Evolutionary conservation across 768 basidiomycete genomes (phyloP).

Genomic region (Pluteus cervinus): DNA sequence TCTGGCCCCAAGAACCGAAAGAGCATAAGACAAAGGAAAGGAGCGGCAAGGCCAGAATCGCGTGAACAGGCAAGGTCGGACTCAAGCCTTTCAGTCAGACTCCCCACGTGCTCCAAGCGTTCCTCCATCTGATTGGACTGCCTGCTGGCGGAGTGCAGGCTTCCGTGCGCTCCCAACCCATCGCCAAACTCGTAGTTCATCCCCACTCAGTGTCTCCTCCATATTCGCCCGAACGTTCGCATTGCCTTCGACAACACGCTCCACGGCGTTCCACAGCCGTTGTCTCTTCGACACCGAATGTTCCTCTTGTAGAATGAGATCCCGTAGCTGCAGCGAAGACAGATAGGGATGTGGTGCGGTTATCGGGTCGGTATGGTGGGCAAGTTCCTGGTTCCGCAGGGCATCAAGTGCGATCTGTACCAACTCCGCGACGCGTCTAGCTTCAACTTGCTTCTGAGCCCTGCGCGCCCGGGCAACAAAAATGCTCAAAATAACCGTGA

Average conservation of each 20-base stretch:
- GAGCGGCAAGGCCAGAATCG: too few relatives aligned
- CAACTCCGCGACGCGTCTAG: slow-evolving; percentile 60
- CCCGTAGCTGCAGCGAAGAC: slow-evolving; percentile 82
- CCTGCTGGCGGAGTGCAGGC: too few relatives aligned
- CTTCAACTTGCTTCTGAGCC: slow-evolving; percentile 50
- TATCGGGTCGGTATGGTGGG: slow-evolving; percentile 78
- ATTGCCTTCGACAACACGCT: slow-evolving; percentile 83
- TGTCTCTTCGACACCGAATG: slow-evolving; percentile 63
- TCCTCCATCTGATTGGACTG: too few relatives aligned
- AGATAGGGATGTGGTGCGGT: slow-evolving; percentile 69
- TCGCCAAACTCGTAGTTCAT: slow-evolving; percentile 86
- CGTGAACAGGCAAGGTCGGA: too few relatives aligned
- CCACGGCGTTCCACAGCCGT: slow-evolving; percentile 77
- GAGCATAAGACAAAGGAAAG: too few relatives aligned
- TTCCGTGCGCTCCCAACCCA: slow-evolving; percentile 72
- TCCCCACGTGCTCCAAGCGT: slow-evolving; percentile 7
- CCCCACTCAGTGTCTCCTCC: slow-evolving; percentile 79
- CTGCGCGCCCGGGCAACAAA: slow-evolving; percentile 34
- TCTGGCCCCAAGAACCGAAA: too few relatives aligned
- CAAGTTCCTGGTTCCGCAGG: slow-evolving; percentile 76
- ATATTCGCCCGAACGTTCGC: slow-evolving; percentile 83
- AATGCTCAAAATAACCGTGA: slow-evolving; percentile 22
- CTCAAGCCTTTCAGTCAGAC: slow-evolving; percentile 4
- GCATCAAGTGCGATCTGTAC: slow-evolving; percentile 78
- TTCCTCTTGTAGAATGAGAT: slow-evolving; percentile 77